Conservation (phyloP, 768 basidiomycete genomes). For the Mycena rebaudengoi region DNA sequence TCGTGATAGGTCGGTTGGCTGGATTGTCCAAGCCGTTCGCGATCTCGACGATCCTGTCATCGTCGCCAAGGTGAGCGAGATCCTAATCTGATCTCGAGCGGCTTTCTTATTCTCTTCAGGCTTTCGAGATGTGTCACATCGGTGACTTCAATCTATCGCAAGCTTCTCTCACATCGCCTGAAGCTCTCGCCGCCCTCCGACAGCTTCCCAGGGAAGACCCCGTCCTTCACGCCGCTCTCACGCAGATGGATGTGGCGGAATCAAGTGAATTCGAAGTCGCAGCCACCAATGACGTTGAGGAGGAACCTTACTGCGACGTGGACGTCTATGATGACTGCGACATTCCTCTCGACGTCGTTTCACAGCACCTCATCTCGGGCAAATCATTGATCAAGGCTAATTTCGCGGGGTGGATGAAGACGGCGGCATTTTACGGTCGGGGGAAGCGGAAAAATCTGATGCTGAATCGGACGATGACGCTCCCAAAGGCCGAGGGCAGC, state of each 20-base stretch:
- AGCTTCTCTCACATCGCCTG: neutral
- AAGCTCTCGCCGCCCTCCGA: neutral
- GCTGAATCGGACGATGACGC: no score
- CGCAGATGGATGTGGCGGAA: no score
- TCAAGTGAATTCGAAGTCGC: no score
- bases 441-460: no score
- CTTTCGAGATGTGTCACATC: constrained; percentile 6
- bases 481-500: no score
- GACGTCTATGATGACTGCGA: neutral
- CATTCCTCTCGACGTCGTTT: no score
- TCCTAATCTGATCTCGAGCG: neutral
- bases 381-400: no score
- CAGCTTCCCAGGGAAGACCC: neutral
- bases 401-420: no score
- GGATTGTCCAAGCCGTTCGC: constrained; percentile 11
- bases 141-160: neutral
- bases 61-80: neutral
- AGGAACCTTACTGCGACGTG: neutral
- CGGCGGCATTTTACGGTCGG: no score
- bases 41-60: neutral
- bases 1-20: constrained; percentile 15
- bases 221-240: neutral
- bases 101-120: neutral
- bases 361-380: no score
- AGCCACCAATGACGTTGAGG: neutral